phyloP scores from a whole-genome alignment of 495 filamentous ascomycete species.

The Articulospora tetracladia region DNA sequence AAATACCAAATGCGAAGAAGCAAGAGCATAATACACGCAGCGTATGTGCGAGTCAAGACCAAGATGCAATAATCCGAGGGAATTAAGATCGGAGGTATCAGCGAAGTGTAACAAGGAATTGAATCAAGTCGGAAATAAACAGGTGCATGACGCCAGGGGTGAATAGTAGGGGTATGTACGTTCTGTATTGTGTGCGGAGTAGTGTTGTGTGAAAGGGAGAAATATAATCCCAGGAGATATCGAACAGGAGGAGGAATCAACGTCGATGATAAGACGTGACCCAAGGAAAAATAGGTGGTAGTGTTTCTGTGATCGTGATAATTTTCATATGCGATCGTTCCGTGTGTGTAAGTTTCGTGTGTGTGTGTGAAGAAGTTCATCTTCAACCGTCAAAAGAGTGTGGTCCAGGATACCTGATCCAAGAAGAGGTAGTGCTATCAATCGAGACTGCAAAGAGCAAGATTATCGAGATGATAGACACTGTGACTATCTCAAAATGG shows the following conservation, averaged over 20 bases:
- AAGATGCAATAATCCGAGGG: neutral
- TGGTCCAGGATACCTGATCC: slow-evolving; percentile 30
- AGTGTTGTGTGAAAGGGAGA: neutral
- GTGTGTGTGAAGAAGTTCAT: slow-evolving; percentile 7
- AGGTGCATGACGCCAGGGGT: neutral
- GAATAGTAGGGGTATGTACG: slow-evolving; percentile 5
- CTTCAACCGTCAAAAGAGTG: slow-evolving; percentile 19
- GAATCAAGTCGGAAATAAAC: neutral
- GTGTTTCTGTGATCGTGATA: slow-evolving; percentile 21
- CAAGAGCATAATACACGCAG: neutral
- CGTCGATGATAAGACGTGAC: slow-evolving; percentile 19
- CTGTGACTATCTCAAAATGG: neutral
- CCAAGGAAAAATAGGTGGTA: slow-evolving; percentile 13
- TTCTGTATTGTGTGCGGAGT: slow-evolving; percentile 3
- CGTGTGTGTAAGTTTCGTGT: slow-evolving; percentile 10
- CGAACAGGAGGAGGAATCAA: neutral
- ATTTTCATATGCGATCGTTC: slow-evolving; percentile 18
- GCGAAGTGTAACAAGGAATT: neutral
- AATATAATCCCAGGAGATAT: neutral
- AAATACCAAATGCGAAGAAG: neutral
- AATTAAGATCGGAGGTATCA: neutral
- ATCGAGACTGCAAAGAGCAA: neutral
- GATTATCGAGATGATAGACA: slow-evolving; percentile 25
- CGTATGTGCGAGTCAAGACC: neutral
- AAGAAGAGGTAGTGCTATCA: slow-evolving; percentile 16